Conservation (phyloP, 805 yeast genomes). For the Komagataella mondaviorum region DNA sequence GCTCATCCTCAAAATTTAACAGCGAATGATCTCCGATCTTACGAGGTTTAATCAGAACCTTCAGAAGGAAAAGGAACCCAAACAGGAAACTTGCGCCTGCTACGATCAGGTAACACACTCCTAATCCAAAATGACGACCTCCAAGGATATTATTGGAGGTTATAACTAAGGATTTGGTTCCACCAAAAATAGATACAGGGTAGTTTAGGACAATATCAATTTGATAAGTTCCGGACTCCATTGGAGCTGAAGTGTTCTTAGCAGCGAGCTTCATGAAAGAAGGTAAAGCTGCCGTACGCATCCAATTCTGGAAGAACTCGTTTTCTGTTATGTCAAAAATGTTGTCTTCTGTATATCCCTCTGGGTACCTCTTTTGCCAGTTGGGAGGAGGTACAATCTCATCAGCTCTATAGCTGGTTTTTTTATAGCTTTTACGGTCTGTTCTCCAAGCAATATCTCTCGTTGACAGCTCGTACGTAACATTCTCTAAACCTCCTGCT, state of each 20-base stretch:
- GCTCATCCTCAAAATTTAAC: constrained; percentile 20
- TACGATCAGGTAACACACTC: constrained; percentile 73
- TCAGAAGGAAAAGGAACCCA: constrained; percentile 63
- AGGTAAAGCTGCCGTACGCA: constrained; percentile 93
- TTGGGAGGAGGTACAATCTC: constrained; percentile 91
- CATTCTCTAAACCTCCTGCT: constrained; percentile 19
- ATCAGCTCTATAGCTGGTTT: constrained; percentile 49
- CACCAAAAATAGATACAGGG: constrained; percentile 75
- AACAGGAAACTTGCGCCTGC: constrained; percentile 66
- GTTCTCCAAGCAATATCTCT: constrained; percentile 75
- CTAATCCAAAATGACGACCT: constrained; percentile 75
- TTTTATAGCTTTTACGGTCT: constrained; percentile 60
- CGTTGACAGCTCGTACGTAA: constrained; percentile 28
- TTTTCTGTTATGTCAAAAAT: constrained; percentile 63
- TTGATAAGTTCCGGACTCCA: constrained; percentile 57
- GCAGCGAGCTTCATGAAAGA: constrained; percentile 75
- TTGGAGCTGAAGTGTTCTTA: constrained; percentile 45
- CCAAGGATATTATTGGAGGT: constrained; percentile 80
- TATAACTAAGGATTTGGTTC: constrained; percentile 72
- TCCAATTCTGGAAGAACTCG: constrained; percentile 93
- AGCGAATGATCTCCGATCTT: constrained; percentile 73
- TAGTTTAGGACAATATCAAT: constrained; percentile 62
- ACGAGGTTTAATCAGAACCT: constrained; percentile 77
- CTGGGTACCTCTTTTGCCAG: constrained; percentile 69
- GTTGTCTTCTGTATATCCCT: constrained; percentile 79